Percentiles rank a stretch among this genome's conserved stretches.
Evolutionary conservation across 2,329 filamentous ascomycete species (phyloP).

Genomic region (Penicillium sclerotigenum): DNA sequence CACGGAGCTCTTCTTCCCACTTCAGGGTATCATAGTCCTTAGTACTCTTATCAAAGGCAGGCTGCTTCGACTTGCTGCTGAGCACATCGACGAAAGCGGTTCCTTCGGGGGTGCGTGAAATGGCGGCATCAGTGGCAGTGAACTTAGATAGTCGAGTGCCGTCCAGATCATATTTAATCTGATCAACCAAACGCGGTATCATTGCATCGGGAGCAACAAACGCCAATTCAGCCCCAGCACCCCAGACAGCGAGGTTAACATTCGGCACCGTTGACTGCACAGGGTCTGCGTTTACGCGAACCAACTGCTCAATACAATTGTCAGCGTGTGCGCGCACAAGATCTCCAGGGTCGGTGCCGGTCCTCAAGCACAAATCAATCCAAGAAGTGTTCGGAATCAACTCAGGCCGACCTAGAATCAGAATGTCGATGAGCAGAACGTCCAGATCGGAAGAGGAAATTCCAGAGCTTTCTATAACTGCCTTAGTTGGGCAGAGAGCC

Average conservation of each 20-base stretch:
- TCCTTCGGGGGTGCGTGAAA: slow-evolving; percentile 86
- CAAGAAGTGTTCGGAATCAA: slow-evolving; percentile 76
- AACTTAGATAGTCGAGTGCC: slow-evolving; percentile 66
- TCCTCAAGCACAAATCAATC: slow-evolving; percentile 82
- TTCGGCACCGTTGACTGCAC: slow-evolving; percentile 35
- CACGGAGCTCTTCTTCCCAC: slow-evolving; percentile 90
- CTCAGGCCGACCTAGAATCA: slow-evolving; percentile 74
- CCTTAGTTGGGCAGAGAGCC: slow-evolving; percentile 39
- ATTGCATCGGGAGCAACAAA: slow-evolving; percentile 87
- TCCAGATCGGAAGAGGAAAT: slow-evolving; percentile 55
- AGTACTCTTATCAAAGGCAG: slow-evolving; percentile 76
- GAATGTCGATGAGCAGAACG: slow-evolving; percentile 68
- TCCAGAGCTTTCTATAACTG: slow-evolving; percentile 22
- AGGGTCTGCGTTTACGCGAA: slow-evolving; percentile 49
- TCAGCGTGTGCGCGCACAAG: slow-evolving; percentile 65
- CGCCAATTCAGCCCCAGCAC: slow-evolving; percentile 82
- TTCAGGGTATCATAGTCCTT: slow-evolving; percentile 96
- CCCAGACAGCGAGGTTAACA: slow-evolving; percentile 68
- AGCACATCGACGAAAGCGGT: slow-evolving; percentile 87
- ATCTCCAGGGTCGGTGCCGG: slow-evolving; percentile 76
- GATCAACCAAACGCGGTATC: slow-evolving; percentile 69
- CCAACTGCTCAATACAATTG: slow-evolving; percentile 66
- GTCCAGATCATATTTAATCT: slow-evolving; percentile 72
- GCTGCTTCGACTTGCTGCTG: slow-evolving; percentile 70
- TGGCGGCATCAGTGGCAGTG: slow-evolving; percentile 84